phyloP scores from a whole-genome alignment of 495 filamentous ascomycete species.

The Chaetomidium leptoderma region DNA sequence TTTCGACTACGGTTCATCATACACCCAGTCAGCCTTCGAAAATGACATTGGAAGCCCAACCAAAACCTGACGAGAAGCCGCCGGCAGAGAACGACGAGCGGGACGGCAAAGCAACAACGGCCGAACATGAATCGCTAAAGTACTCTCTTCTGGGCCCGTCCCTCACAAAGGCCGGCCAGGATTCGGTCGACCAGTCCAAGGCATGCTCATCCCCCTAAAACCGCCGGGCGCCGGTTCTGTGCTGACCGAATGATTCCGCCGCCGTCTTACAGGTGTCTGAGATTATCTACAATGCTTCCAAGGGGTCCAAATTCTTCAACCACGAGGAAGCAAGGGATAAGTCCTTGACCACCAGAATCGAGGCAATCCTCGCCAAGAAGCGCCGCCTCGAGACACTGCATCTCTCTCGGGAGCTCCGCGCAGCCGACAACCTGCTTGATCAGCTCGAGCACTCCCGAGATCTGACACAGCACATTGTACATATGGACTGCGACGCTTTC shows the following conservation, averaged over 20 bases:
- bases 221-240: background rate
- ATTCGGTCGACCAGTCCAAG: slow-evolving; percentile 87
- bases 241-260: background rate
- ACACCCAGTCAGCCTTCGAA: background rate
- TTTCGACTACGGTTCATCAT: background rate
- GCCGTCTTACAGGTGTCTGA: slow-evolving; percentile 64
- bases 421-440: slow-evolving; percentile 75
- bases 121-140: slow-evolving; percentile 47
- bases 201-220: slow-evolving; percentile 36
- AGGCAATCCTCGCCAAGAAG: slow-evolving; percentile 72
- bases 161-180: slow-evolving; percentile 90
- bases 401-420: slow-evolving; percentile 63
- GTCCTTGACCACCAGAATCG: slow-evolving; percentile 80
- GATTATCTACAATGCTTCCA: slow-evolving; percentile 94
- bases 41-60: background rate
- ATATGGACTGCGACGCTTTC: slow-evolving; percentile 97
- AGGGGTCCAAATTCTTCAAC: slow-evolving; percentile 95
- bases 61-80: background rate
- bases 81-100: background rate
- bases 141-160: slow-evolving; percentile 84
- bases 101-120: background rate
- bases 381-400: slow-evolving; percentile 71
- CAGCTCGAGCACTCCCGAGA: slow-evolving; percentile 76
- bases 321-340: slow-evolving; percentile 82
- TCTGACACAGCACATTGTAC: slow-evolving; percentile 76